These are phyloP conservation scores for Fraxinus excelsior DNA, from an alignment of 257 asterid genomes.

Conservation along the genomic window DNA sequence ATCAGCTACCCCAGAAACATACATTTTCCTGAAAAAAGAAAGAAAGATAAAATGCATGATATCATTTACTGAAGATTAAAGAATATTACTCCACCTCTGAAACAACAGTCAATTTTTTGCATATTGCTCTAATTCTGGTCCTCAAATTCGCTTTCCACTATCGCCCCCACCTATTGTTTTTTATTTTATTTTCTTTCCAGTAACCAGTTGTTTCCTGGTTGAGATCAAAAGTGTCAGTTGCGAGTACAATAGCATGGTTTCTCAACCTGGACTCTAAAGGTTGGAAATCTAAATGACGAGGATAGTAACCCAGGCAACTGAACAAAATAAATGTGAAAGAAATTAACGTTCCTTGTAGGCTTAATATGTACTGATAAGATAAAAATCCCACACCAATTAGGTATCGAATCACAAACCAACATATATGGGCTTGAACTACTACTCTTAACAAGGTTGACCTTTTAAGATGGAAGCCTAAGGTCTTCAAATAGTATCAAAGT, in stretches of 20 bases:
- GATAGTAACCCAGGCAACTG: not conserved
- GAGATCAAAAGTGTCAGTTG: conserved; percentile 8
- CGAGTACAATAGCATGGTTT: conserved; percentile 9
- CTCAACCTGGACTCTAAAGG: conserved; percentile 12
- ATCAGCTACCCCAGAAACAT: conserved; percentile 76
- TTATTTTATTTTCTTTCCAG: conserved; percentile 2
- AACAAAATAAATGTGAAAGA: conserved; percentile 1
- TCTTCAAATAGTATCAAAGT: not conserved
- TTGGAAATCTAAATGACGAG: conserved; percentile 16
- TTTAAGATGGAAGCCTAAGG: too few relatives aligned
- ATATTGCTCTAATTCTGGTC: conserved; percentile 1
- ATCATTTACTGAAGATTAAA: conserved; percentile 9
- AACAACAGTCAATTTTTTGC: not conserved
- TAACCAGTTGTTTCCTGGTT: conserved; percentile 17
- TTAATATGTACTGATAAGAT: not conserved
- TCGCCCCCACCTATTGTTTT: conserved; percentile 7
- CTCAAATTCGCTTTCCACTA: conserved; percentile 9
- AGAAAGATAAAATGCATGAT: conserved; percentile 14
- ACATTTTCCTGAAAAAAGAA: conserved; percentile 69
- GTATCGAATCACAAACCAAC: too few relatives aligned
- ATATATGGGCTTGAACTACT: too few relatives aligned
- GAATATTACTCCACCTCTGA: not conserved
- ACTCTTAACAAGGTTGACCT: too few relatives aligned
- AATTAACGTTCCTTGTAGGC: not conserved
- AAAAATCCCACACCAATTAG: not conserved